Evolutionary conservation across 495 filamentous ascomycete genomes (phyloP).

Genomic region (Stereocaulon alpinum): DNA sequence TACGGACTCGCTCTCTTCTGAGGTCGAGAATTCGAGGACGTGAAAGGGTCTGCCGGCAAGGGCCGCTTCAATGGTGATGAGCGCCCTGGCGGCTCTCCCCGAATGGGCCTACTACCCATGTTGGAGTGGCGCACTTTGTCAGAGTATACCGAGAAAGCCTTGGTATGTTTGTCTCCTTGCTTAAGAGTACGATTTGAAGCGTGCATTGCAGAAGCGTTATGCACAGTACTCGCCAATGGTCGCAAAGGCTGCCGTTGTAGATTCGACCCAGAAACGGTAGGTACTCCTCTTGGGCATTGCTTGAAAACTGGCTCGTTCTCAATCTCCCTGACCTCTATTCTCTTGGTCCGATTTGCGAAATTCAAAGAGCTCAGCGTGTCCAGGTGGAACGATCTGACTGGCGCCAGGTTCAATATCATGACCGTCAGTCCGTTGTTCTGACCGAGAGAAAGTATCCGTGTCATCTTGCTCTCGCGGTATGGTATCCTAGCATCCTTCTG

Average conservation of each 20-base stretch:
- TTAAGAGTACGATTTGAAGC: slow-evolving; percentile 41
- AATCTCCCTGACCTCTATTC: slow-evolving; percentile 88
- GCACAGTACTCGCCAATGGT: slow-evolving; percentile 51
- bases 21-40: slow-evolving; percentile 24
- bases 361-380: slow-evolving; percentile 91
- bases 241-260: slow-evolving; percentile 66
- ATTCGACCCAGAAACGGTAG: slow-evolving; percentile 35
- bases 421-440: slow-evolving; percentile 93
- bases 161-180: slow-evolving; percentile 59
- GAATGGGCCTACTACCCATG: slow-evolving; percentile 29
- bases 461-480: slow-evolving; percentile 96
- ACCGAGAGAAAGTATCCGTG: slow-evolving; percentile 66
- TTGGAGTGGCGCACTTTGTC: slow-evolving; percentile 44
- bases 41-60: slow-evolving; percentile 18
- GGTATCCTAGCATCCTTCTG: slow-evolving; percentile 74
- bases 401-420: slow-evolving; percentile 94
- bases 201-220: slow-evolving; percentile 25
- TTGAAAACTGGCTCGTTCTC: slow-evolving; percentile 87
- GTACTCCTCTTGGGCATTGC: slow-evolving; percentile 47
- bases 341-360: slow-evolving; percentile 90
- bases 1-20: slow-evolving; percentile 29
- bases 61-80: slow-evolving; percentile 31
- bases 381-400: slow-evolving; percentile 75
- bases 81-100: slow-evolving; percentile 29
- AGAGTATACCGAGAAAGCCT: slow-evolving; percentile 73